Evolutionary conservation across 2,329 filamentous ascomycete genomes (phyloP), one percentile per base, ranked within the genome.

Genomic region (Seiridium unicorne): DNA sequence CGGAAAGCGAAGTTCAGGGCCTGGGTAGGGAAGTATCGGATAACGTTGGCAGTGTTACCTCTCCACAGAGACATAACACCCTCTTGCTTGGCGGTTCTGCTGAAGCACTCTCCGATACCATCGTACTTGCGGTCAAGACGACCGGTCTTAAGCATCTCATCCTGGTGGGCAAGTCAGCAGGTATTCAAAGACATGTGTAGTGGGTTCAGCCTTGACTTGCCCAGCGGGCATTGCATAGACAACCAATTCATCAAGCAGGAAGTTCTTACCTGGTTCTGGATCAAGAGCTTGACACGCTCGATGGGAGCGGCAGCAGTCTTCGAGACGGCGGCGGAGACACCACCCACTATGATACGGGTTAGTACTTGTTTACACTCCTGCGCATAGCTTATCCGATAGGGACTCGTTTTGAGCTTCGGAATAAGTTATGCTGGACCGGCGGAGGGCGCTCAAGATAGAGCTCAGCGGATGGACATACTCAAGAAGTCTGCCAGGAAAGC

Each of bases 41-140:
- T 97, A 83, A 99, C 95, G 90, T 99, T 99, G 92, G 95, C 95
- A 79, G 95, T 99, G 92, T 99, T 99, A 84, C 95, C 95, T 89
- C 95, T 89, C 95, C 95, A 99, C 75, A 99, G 88, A 69, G 94
- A 89, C 81, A 95, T 89, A 74, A 95, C 83, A 91, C 95, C 95
- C 88, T 99, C 95, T 69, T 91, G 85, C 75, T 89, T 88, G 68
- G 86, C 87, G 78, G 95, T 98, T 79, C 95, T 92, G 75, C 84
- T 84, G 90, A 99, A 99, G 88, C 95, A 98, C 80, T 99, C 95
- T 64, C 67, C 76, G 79, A 99, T 98, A 80, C 95, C 95, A 74
- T 84, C 82, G 88, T 97, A 99, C 84, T 94, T 96, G 83, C 89
- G 90, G 88, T 96, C 92, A 70, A 99, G 94, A 92, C 95, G 95